Base-by-base conservation (phyloP, 1,284 basidiomycete genomes). In the Boletus mariae region DNA sequence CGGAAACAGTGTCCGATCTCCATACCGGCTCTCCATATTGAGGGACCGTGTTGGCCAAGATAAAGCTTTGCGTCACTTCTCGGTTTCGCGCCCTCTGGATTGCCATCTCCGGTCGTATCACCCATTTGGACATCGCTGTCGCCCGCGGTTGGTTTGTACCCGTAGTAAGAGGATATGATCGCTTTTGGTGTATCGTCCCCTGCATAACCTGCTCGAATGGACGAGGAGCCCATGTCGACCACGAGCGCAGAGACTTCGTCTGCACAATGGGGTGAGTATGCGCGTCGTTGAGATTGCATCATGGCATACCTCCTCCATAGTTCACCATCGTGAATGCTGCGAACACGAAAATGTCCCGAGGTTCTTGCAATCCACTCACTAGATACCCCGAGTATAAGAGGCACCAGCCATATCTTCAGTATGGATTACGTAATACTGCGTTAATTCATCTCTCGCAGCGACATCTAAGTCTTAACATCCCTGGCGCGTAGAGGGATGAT, bases 181-280 rank as follows among this genome's bases (percentile, higher is more conserved):
- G 90, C 87, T 71, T 94, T 94, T 29, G 97, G 97, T 13, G 91
- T 85, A 68, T 99, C 97, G 72, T 99, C 96, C 47, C 97, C 97
- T 15, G 97, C 96, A 71, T 96, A 97, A 45, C 97, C 97, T 23
- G 92, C 94, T 65, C 96, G 87, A 55, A 94, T 77, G 17, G 92
- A 89, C 45, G 91, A 90, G 37, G 91, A 80, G 45, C 97, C 97
- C 66, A 98, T 90, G 75, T 99, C 97, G 51, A 99, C 76, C 37
- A 99, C 97, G 52, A 99, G 77, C 23, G 96, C 97, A 47, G 94
- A 92, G 45, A 99, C 94, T 76, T 95, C 93, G 69, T 94, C 92
- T 92, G 57, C 17, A 38, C 4, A 35, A 25, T 29, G 34, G 20
- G 12, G 31, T 54, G 5, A 55, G 37, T 38, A 42, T 43, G 54